Evolutionary conservation across 1,284 basidiomycete genomes (phyloP).

Genomic region (Xerocomus subilludens): DNA sequence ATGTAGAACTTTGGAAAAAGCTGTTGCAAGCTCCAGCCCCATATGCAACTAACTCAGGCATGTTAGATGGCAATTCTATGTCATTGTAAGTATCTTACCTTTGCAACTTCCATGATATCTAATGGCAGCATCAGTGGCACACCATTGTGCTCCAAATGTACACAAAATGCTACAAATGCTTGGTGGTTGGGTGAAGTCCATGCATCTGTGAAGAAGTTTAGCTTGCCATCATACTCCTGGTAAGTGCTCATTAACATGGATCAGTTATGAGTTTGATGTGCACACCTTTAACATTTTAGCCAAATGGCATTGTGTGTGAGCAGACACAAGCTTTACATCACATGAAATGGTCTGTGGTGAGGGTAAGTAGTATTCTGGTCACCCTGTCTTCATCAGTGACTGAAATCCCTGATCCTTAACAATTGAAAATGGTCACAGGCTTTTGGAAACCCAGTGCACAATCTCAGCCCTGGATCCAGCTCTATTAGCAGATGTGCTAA

Average conservation of each 20-base stretch:
- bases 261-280: background rate
- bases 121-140: background rate
- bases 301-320: background rate
- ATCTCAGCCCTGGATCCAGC: too few relatives aligned
- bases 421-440: slow-evolving; percentile 12
- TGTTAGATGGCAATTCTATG: background rate
- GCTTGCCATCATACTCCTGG: slow-evolving; percentile 27
- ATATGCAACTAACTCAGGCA: slow-evolving; percentile 24
- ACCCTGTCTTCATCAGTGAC: slow-evolving; percentile 27
- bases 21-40: background rate
- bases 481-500: background rate
- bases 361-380: slow-evolving; percentile 21
- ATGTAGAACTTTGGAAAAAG: slow-evolving; percentile 11
- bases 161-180: slow-evolving; percentile 17
- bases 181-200: slow-evolving; percentile 35
- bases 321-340: slow-evolving; percentile 19
- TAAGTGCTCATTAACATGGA: background rate
- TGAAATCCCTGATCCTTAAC: background rate
- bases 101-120: slow-evolving; percentile 22
- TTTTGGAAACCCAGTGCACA: slow-evolving; percentile 20
- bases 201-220: slow-evolving; percentile 30
- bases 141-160: slow-evolving; percentile 16
- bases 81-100: slow-evolving; percentile 3
- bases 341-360: background rate
- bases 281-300: slow-evolving; percentile 14